Conservation (phyloP, 306 rosid genomes). For the Canavalia ensiformis region DNA sequence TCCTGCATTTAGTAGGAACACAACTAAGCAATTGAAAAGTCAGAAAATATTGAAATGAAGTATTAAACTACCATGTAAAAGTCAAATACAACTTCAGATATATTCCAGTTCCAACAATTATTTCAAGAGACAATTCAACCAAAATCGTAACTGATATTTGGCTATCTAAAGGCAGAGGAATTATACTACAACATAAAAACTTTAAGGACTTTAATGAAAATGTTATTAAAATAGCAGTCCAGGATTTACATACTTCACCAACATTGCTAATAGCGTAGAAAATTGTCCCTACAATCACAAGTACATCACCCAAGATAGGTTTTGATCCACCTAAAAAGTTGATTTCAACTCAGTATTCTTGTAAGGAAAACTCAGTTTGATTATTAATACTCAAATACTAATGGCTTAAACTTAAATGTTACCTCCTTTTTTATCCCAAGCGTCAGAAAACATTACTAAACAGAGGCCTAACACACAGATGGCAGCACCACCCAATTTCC, state of each 20-base stretch:
- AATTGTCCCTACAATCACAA: conserved; percentile 69
- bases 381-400: neutral
- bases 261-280: conserved; percentile 78
- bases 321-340: conserved; percentile 63
- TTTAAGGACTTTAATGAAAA: too few species aligned
- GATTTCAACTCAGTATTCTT: neutral
- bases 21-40: neutral
- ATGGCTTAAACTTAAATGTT: neutral
- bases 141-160: neutral
- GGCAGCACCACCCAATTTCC: conserved; percentile 70
- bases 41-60: too few species aligned
- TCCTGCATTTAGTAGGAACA: conserved; percentile 61
- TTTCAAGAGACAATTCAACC: neutral
- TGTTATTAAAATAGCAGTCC: neutral
- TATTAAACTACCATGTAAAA: too few species aligned
- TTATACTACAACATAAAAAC: too few species aligned
- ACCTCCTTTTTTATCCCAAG: conserved; percentile 72
- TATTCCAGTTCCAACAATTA: too few species aligned
- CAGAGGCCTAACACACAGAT: conserved; percentile 71
- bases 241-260: conserved; percentile 60
- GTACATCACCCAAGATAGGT: conserved; percentile 71
- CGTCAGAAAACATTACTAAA: conserved; percentile 74
- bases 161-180: too few species aligned
- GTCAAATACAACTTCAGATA: too few species aligned
- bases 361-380: neutral